A percentile compares a stretch with the other conserved stretches of the same genome.
Evolutionary conservation across 169 alveolate genomes (phyloP).

Genomic region (Babesia bovis): DNA sequence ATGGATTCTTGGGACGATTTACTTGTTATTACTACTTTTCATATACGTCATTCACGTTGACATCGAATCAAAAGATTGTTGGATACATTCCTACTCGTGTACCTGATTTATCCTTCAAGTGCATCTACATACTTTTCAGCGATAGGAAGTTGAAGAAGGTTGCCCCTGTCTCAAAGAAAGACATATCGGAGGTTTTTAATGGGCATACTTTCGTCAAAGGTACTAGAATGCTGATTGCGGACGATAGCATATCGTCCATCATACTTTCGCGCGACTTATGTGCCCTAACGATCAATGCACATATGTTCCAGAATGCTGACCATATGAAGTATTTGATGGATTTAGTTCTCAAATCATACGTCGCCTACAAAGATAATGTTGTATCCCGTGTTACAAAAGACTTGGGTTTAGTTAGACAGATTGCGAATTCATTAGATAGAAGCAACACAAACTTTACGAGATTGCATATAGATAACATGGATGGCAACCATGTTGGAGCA

Average conservation of each 20-base stretch:
- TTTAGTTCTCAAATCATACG: constrained; percentile 7
- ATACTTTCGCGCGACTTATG: neutral
- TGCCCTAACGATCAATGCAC: neutral
- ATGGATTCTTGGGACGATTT: constrained; percentile 32
- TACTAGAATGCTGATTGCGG: neutral
- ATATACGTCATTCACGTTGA: constrained; percentile 41
- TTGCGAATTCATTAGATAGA: neutral
- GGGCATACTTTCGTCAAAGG: constrained; percentile 10
- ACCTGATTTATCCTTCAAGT: constrained; percentile 12
- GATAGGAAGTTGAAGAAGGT: neutral
- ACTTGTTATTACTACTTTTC: constrained; percentile 39
- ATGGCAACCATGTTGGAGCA: neutral
- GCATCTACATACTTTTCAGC: constrained; percentile 1
- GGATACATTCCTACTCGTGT: constrained; percentile 8
- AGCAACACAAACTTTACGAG: neutral
- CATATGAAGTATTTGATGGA: neutral
- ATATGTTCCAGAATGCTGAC: neutral
- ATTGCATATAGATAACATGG: neutral
- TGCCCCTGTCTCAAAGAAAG: neutral
- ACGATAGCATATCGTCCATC: neutral
- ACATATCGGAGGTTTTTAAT: neutral
- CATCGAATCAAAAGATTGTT: constrained; percentile 4
- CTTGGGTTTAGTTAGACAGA: neutral
- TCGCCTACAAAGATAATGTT: neutral
- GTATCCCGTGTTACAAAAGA: constrained; percentile 18